phyloP scores from a whole-genome alignment of 495 filamentous ascomycete genomes.

The Tuber calosporum region DNA sequence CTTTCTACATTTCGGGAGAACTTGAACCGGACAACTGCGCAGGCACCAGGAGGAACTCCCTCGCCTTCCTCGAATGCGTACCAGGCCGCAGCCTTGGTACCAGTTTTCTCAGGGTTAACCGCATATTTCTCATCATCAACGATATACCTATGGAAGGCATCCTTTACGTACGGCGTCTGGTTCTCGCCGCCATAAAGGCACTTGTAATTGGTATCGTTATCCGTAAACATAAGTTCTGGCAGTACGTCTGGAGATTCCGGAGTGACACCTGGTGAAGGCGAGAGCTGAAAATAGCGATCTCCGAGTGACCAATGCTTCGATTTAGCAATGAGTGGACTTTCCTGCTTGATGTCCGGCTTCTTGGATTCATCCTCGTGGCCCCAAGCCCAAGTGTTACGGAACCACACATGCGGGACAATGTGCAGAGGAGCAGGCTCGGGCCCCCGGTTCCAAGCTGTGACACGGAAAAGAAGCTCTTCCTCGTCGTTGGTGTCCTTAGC shows the following conservation, averaged over 20 bases:
- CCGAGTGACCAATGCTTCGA: constrained; percentile 71
- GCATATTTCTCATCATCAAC: constrained; percentile 71
- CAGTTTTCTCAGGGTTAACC: constrained; percentile 69
- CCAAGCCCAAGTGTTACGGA: constrained; percentile 95
- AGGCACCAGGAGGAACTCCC: constrained; percentile 80
- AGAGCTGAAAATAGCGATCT: constrained; percentile 73
- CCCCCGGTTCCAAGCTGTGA: constrained; percentile 92
- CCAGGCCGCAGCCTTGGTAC: constrained; percentile 88
- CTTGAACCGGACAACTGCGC: constrained; percentile 89
- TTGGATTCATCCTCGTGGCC: constrained; percentile 62
- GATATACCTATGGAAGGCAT: constrained; percentile 85
- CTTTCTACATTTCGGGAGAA: constrained; percentile 52
- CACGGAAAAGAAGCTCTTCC: constrained; percentile 85
- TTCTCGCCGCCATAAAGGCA: constrained; percentile 70
- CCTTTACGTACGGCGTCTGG: constrained; percentile 77
- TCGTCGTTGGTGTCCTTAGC: constrained; percentile 85
- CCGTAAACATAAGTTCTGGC: constrained; percentile 80
- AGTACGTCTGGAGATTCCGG: constrained; percentile 70
- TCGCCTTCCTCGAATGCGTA: constrained; percentile 83
- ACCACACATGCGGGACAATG: constrained; percentile 93
- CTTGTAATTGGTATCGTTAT: constrained; percentile 86
- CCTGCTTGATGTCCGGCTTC: constrained; percentile 65
- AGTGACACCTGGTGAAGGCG: constrained; percentile 79
- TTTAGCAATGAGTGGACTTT: constrained; percentile 58
- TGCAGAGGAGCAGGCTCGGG: constrained; percentile 84